phyloP scores from a whole-genome alignment of 306 rosid species.

The Acacia confusa region DNA sequence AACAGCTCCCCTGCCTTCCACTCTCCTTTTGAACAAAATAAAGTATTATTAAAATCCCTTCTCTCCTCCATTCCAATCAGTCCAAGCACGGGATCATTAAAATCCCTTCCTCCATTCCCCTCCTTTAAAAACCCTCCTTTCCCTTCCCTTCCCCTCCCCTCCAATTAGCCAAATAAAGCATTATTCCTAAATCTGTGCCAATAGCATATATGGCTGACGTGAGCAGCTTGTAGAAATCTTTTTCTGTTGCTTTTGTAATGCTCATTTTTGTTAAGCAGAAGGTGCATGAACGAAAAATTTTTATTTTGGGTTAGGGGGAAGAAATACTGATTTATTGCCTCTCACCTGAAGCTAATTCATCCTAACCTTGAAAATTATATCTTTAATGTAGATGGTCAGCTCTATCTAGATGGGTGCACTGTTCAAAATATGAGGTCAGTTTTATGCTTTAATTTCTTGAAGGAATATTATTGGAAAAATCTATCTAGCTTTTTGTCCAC shows the following conservation, averaged over 20 bases:
- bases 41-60: background rate
- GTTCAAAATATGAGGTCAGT: conserved; percentile 90
- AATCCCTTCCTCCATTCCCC: background rate
- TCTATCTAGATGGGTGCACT: conserved; percentile 85
- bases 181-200: conserved; percentile 15
- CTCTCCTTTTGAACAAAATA: background rate
- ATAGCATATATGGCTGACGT: background rate
- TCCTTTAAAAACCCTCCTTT: no score
- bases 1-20: background rate
- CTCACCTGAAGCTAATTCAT: conserved; percentile 19
- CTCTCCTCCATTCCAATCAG: background rate
- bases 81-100: background rate
- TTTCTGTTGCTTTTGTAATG: background rate
- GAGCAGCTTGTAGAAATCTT: conserved; percentile 1
- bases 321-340: background rate
- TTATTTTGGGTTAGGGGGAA: background rate
- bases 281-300: background rate
- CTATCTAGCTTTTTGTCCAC: no score
- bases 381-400: conserved; percentile 68
- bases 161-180: background rate
- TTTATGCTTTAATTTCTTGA: background rate
- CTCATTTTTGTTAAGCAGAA: background rate
- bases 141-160: background rate
- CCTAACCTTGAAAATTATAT: conserved; percentile 29
- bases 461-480: background rate